Base-by-base conservation (phyloP, 2,329 filamentous ascomycete genomes). In the Claviceps lovelessii region DNA sequence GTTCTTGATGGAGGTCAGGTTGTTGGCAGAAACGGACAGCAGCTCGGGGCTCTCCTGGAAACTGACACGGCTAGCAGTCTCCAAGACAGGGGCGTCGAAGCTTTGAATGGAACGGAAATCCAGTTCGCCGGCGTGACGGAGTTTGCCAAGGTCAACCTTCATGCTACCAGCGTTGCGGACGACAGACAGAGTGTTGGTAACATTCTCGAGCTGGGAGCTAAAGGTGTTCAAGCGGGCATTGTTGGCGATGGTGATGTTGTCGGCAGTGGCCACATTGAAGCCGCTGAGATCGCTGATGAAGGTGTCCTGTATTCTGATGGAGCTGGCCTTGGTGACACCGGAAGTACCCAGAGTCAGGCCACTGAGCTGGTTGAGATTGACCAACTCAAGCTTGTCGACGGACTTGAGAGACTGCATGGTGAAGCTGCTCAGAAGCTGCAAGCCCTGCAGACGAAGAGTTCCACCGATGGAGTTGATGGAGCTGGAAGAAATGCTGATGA, bases 191-290 rank as follows among this genome's bases (percentile, higher is more conserved):
- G 76, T 70, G 55, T 79, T 76, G 60, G 79, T 85, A 63, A 95
- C 80, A 73, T 87, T 91, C 69, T 78, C 78, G 56, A 97, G 78
- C 67, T 86, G 80, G 70, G 90, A 87, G 67, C 81, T 80, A 74
- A 94, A 87, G 58, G 76, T 76, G 67, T 79, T 81, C 63, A 98
- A 78, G 67, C 85, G 84, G 58, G 74, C 75, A 82, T 97, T 97
- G 84, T 95, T 95, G 79, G 88, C 85, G 72, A 98, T 85, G 69
- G 87, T 76, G 68, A 98, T 80, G 61, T 74, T 77, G 55, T 80
- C 78, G 54, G 89, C 84, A n/a, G 78, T 77, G 59, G 81, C 72
- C 60, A 97, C 77, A 68, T 89, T 86, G 68, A 98, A 86, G 66
- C 89, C 90, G 61, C 84, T 77, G 57, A 98, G 80, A 61, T 79